A percentile compares a stretch with the other conserved stretches of the same genome.
Evolutionary conservation across 164 flowering plant genomes (phyloP).

Genomic region (Magnolia officinalis): DNA sequence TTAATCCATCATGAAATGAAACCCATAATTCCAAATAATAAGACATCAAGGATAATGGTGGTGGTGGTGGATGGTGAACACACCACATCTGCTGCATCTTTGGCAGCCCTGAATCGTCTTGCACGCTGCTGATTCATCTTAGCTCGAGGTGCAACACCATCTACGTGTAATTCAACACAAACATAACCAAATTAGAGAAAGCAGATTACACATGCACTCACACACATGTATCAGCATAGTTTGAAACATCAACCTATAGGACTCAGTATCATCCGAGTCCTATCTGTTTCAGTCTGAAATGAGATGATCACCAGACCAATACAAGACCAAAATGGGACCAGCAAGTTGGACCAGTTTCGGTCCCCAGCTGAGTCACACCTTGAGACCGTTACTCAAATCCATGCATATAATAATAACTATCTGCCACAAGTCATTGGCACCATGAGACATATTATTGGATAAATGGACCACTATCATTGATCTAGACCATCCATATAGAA

Average conservation of each 20-base stretch:
- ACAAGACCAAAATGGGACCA: too few species aligned
- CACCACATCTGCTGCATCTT: conserved; percentile 28
- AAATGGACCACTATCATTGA: too few species aligned
- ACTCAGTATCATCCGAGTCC: not conserved
- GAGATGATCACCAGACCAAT: too few species aligned
- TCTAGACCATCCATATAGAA: too few species aligned
- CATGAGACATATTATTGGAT: too few species aligned
- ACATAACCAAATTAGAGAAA: not conserved
- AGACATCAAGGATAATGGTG: not conserved
- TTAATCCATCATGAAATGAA: not conserved
- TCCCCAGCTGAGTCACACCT: too few species aligned
- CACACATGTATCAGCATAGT: not conserved
- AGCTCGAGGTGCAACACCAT: conserved; percentile 53
- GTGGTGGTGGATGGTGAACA: not conserved
- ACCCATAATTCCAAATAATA: not conserved
- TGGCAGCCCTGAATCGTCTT: conserved; percentile 46
- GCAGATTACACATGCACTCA: not conserved
- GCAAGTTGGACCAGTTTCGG: too few species aligned
- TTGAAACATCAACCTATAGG: not conserved
- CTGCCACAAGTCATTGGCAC: too few species aligned
- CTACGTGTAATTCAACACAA: conserved; percentile 15
- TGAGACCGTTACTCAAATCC: too few species aligned
- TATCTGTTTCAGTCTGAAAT: too few species aligned
- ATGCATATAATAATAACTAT: too few species aligned
- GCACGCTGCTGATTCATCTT: conserved; percentile 58